Evolutionary conservation across 768 basidiomycete genomes (phyloP).

Genomic region (Exidia glandulosa): DNA sequence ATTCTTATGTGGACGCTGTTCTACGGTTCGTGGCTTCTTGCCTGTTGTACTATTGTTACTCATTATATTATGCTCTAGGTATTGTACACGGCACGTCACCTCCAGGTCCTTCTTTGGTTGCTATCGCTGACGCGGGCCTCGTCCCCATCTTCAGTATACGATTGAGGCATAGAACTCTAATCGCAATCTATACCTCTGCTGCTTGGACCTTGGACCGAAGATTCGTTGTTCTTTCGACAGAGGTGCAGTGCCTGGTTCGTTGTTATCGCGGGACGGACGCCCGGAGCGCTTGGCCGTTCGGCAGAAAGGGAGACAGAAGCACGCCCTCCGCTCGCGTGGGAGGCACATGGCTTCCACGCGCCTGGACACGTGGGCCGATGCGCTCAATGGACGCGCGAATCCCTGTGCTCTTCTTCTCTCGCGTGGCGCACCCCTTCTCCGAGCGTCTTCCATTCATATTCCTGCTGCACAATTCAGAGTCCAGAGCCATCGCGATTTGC

Average conservation of each 20-base stretch:
- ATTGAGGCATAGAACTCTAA: constrained; percentile 14
- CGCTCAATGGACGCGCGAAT: not conserved
- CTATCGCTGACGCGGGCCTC: constrained; percentile 8
- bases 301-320: not conserved
- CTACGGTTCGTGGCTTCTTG: constrained; percentile 53
- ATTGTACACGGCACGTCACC: constrained; percentile 36
- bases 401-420: too few relatives aligned
- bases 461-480: not conserved
- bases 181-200: not conserved
- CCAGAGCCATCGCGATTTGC: not conserved
- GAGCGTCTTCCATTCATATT: not conserved
- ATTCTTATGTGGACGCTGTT: constrained; percentile 90
- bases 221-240: too few relatives aligned
- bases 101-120: constrained; percentile 5
- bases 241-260: too few relatives aligned
- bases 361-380: not conserved
- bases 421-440: not conserved
- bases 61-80: constrained; percentile 17
- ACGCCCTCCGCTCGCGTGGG: not conserved
- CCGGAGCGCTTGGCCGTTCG: not conserved
- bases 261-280: not conserved
- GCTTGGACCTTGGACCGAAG: too few relatives aligned
- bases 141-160: constrained; percentile 26
- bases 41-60: not conserved
- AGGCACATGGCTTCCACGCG: too few relatives aligned